Conservation (phyloP, 257 asterid species). For the Gentiana dahurica region DNA sequence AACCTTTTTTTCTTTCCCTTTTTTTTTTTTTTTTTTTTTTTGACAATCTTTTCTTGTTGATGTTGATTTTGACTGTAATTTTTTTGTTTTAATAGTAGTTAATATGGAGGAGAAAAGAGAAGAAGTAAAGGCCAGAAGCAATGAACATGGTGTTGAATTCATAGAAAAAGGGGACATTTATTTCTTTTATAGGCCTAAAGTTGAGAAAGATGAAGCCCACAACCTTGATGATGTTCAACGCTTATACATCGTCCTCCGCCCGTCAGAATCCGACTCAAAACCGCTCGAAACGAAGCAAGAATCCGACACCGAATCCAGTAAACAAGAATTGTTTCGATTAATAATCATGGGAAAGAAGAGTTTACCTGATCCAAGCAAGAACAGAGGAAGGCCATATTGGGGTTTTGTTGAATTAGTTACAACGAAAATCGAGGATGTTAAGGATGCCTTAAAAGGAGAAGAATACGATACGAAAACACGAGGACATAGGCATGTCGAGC, state of each 20-base stretch:
- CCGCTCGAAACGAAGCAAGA: slow-evolving; percentile 32
- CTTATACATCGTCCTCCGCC: slow-evolving; percentile 63
- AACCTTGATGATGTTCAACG: slow-evolving; percentile 54
- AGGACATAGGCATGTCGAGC: slow-evolving; percentile 20
- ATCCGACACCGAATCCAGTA: slow-evolving; percentile 32
- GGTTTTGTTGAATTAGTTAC: slow-evolving; percentile 33
- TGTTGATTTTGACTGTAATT: no score
- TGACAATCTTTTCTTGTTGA: no score
- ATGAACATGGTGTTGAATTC: slow-evolving; percentile 30
- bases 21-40: no score
- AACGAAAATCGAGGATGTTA: slow-evolving; percentile 24
- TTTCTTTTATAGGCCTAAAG: slow-evolving; percentile 74
- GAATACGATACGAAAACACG: slow-evolving; percentile 30
- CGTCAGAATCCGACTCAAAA: slow-evolving; percentile 36
- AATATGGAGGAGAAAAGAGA: slow-evolving; percentile 49
- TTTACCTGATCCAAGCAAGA: slow-evolving; percentile 44
- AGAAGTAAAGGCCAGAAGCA: slow-evolving; percentile 31
- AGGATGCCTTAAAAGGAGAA: slow-evolving; percentile 17
- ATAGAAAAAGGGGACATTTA: slow-evolving; percentile 73
- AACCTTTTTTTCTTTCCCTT: no score
- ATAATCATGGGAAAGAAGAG: slow-evolving; percentile 65
- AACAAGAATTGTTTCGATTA: slow-evolving; percentile 34
- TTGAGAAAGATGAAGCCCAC: slow-evolving; percentile 46
- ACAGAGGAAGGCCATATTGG: slow-evolving; percentile 29
- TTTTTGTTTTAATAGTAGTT: background rate